These are phyloP conservation scores for Neopestalotiopsis sp. DNA, from an alignment of 2,329 filamentous ascomycete genomes.

Conservation along the genomic window DNA sequence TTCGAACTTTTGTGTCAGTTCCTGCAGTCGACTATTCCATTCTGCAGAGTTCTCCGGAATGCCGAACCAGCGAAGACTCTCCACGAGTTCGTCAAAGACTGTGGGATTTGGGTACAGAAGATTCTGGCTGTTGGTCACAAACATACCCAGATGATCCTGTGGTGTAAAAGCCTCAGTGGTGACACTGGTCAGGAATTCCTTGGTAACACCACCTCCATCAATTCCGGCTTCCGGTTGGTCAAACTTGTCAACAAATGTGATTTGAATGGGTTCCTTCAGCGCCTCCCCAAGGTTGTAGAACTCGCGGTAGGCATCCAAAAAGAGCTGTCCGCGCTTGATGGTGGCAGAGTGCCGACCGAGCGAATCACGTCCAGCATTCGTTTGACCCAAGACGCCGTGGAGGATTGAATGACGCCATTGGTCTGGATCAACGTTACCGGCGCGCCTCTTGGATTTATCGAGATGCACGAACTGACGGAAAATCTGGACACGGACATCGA, in stretches of 20 bases:
- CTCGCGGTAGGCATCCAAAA: conserved; percentile 82
- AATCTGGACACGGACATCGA: conserved; percentile 87
- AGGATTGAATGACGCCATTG: conserved; percentile 71
- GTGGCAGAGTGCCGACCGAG: conserved; percentile 73
- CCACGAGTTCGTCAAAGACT: conserved; percentile 71
- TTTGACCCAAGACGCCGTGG: conserved; percentile 34
- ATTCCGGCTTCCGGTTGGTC: conserved; percentile 89
- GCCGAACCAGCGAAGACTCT: conserved; percentile 57
- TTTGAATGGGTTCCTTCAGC: conserved; percentile 93
- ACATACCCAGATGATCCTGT: conserved; percentile 63
- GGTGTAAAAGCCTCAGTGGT: conserved; percentile 79
- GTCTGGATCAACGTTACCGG: conserved; percentile 74
- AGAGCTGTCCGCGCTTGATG: conserved; percentile 79
- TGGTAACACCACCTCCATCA: conserved; percentile 95
- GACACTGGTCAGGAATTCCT: conserved; percentile 91
- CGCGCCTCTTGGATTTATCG: conserved; percentile 76
- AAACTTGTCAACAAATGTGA: conserved; percentile 94
- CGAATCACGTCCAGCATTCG: conserved; percentile 37
- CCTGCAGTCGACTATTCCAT: conserved; percentile 61
- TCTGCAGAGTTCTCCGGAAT: conserved; percentile 44
- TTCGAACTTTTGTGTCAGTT: conserved; percentile 78
- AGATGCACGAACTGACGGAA: conserved; percentile 90
- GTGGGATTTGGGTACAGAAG: conserved; percentile 87
- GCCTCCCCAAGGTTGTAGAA: conserved; percentile 83
- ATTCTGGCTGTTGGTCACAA: conserved; percentile 84